A percentile compares a stretch with the other conserved stretches of the same genome.
Evolutionary conservation across 2,329 filamentous ascomycete genomes (phyloP).

Genomic region (Colletotrichum truncatum): DNA sequence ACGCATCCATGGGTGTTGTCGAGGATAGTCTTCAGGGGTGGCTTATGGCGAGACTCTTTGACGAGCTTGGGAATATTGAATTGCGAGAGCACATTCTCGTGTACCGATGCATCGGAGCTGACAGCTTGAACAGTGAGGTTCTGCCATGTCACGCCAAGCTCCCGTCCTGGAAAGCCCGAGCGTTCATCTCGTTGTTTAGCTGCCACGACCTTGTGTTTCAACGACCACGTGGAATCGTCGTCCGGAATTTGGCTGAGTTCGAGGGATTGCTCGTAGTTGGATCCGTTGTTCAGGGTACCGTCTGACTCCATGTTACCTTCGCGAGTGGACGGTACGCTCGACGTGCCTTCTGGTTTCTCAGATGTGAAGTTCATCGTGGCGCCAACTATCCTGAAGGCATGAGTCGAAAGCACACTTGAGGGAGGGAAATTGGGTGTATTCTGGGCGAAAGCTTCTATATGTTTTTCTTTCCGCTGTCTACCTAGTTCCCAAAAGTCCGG

Average conservation of each 20-base stretch:
- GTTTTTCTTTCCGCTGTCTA: background rate
- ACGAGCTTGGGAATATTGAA: constrained; percentile 64
- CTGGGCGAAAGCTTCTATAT: background rate
- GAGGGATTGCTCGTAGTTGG: constrained; percentile 27
- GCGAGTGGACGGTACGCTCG: background rate
- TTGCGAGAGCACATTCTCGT: constrained; percentile 71
- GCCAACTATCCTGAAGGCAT: background rate
- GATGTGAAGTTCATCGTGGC: constrained; percentile 1
- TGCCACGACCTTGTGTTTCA: constrained; percentile 58
- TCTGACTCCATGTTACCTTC: constrained; percentile 29
- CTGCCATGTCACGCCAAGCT: constrained; percentile 72
- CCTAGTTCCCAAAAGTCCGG: background rate
- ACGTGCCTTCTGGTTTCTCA: background rate
- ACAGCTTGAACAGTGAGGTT: constrained; percentile 70
- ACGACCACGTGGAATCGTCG: constrained; percentile 44
- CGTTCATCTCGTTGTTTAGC: constrained; percentile 52
- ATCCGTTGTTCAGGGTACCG: constrained; percentile 20
- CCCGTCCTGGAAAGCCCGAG: constrained; percentile 55
- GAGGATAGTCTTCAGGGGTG: constrained; percentile 71
- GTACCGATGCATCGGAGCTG: constrained; percentile 68
- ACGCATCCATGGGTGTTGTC: constrained; percentile 74
- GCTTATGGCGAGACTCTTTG: constrained; percentile 62
- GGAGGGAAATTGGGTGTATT: background rate
- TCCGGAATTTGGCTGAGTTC: constrained; percentile 34
- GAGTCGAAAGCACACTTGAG: background rate